phyloP scores from a whole-genome alignment of 305 asterid species.

The Fraxinus velutina region DNA sequence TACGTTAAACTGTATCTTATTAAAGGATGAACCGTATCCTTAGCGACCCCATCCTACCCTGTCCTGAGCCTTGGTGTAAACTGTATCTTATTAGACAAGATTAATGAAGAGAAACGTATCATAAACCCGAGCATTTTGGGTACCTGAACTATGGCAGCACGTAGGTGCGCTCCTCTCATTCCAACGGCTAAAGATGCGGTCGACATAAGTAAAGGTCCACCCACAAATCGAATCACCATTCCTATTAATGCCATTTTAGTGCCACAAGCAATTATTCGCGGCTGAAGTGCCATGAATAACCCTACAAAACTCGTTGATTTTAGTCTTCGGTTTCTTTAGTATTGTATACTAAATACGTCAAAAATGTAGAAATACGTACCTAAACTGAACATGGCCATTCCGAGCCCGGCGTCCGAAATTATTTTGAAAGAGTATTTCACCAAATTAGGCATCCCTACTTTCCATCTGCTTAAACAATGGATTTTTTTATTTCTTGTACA shows the following conservation, averaged over 20 bases:
- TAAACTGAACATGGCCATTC: conserved; percentile 80
- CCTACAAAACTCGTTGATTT: conserved; percentile 30
- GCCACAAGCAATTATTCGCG: conserved; percentile 65
- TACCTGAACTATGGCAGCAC: conserved; percentile 69
- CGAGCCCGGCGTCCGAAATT: conserved; percentile 76
- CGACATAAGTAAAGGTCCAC: conserved; percentile 60
- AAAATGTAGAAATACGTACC: conserved; percentile 29
- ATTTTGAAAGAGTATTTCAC: conserved; percentile 60
- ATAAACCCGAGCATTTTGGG: not conserved
- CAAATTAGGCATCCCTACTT: conserved; percentile 66
- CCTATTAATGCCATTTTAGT: conserved; percentile 49
- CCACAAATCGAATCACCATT: conserved; percentile 56
- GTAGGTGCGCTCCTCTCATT: conserved; percentile 44
- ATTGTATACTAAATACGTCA: not conserved
- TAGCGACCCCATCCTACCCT: no score
- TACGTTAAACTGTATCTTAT: not conserved
- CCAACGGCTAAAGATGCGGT: conserved; percentile 57
- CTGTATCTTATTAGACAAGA: not conserved
- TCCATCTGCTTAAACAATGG: conserved; percentile 46
- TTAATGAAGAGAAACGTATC: not conserved
- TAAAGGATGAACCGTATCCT: no score
- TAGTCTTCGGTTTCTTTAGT: not conserved
- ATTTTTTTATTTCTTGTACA: not conserved
- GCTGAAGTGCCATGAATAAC: conserved; percentile 74
- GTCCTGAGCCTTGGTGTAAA: not conserved